Conservation (phyloP, 148 eudicot genomes). For the Vaccinium vitisidaea region DNA sequence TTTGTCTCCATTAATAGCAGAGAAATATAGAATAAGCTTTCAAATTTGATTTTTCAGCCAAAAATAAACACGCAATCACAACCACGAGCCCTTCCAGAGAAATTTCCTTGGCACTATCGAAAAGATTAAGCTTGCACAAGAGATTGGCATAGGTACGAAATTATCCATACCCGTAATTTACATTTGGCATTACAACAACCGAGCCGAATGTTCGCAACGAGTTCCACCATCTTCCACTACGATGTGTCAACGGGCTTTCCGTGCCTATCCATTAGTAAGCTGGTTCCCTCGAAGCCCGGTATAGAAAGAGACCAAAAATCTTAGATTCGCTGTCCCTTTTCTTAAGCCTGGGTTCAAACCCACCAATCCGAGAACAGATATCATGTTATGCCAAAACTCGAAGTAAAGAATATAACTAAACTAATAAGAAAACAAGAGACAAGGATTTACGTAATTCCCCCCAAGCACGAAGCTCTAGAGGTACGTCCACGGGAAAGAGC, state of each 20-base stretch:
- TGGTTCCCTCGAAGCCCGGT: no score
- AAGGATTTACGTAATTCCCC: no score
- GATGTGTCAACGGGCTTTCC: no score
- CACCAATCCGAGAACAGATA: constrained; percentile 64
- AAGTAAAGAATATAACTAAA: no score
- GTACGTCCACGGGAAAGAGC: no score
- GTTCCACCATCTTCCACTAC: constrained; percentile 26
- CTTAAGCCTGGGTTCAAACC: constrained; percentile 55
- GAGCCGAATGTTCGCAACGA: constrained; percentile 74
- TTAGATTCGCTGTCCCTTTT: constrained; percentile 43
- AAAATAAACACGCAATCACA: neutral
- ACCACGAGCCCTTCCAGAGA: neutral
- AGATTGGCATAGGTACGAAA: constrained; percentile 25
- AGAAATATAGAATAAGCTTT: neutral
- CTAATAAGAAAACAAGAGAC: constrained; percentile 34
- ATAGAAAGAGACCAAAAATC: constrained; percentile 33
- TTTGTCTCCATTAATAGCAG: no score
- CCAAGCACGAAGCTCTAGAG: no score
- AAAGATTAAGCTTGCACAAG: constrained; percentile 6
- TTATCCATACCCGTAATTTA: constrained; percentile 81
- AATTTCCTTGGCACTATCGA: neutral
- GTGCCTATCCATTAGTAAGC: no score
- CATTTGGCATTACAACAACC: constrained; percentile 55
- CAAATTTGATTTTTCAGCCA: neutral
- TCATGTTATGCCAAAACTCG: constrained; percentile 19